Conservation (phyloP, 1,284 basidiomycete species). For the Tilletia caries region DNA sequence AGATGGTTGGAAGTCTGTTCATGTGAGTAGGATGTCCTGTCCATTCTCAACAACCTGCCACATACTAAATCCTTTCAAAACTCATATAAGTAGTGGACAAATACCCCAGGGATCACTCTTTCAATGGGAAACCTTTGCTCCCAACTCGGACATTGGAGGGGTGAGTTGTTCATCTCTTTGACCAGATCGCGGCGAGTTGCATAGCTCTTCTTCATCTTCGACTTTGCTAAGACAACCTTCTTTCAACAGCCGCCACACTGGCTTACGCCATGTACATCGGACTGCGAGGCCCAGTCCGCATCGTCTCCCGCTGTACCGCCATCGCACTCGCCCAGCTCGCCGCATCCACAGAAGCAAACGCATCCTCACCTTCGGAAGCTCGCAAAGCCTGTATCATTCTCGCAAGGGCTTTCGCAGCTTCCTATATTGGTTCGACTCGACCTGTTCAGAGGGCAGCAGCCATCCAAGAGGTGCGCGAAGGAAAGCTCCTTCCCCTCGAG, state of each 20-base stretch:
- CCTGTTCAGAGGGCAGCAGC: neutral
- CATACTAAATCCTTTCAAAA: neutral
- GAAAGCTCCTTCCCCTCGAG: neutral
- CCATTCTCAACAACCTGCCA: neutral
- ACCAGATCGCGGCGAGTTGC: too few species aligned
- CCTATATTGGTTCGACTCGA: neutral
- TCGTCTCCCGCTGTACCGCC: neutral
- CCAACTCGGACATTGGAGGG: constrained; percentile 6
- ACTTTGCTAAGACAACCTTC: neutral
- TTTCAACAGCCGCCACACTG: neutral
- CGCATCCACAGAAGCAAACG: too few species aligned
- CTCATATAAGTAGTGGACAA: neutral
- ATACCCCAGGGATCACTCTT: neutral
- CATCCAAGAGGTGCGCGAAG: neutral
- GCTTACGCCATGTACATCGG: constrained; percentile 9
- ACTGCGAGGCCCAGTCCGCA: neutral
- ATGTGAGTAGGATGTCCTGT: neutral
- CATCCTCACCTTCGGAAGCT: neutral
- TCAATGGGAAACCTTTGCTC: neutral
- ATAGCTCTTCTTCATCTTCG: too few species aligned
- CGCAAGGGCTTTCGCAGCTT: neutral
- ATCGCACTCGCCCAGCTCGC: constrained; percentile 1
- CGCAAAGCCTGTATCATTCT: neutral
- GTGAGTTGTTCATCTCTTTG: neutral
- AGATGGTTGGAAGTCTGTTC: neutral